Conservation (phyloP, 148 eudicot species). For the Fagopyrum tataricum region DNA sequence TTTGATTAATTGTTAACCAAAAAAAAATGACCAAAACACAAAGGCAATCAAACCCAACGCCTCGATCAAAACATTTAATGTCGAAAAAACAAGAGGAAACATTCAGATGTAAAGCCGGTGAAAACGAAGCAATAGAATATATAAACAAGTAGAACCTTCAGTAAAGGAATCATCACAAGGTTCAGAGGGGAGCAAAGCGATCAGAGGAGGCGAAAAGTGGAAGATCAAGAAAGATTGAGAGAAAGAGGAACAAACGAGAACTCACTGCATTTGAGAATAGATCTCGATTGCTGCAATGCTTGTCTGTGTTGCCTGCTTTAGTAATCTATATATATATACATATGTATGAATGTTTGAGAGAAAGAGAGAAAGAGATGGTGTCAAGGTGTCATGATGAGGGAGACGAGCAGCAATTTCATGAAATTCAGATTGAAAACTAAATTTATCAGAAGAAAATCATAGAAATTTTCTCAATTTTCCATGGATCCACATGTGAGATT, state of each 20-base stretch:
- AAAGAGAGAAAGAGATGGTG: neutral
- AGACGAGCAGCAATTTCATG: conserved; percentile 11
- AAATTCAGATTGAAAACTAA: conserved; percentile 11
- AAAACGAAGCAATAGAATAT: neutral
- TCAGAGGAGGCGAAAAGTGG: conserved; percentile 8
- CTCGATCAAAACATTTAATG: no score
- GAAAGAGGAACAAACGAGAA: neutral
- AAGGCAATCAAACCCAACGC: no score
- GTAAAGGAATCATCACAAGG: conserved; percentile 4
- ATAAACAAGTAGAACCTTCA: neutral
- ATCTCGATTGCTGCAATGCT: neutral
- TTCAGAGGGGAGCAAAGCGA: conserved; percentile 14
- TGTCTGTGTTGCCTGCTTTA: neutral
- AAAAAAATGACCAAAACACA: no score
- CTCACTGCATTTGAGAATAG: neutral
- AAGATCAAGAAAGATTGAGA: neutral
- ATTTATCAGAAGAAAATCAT: conserved; percentile 8
- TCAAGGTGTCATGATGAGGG: neutral
- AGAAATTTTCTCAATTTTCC: neutral
- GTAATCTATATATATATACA: neutral
- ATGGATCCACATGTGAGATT: conserved; percentile 13
- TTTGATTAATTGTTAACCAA: no score
- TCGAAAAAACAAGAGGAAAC: neutral
- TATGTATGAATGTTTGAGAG: neutral
- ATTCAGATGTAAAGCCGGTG: neutral